Conservation (phyloP, 2,329 filamentous ascomycete genomes). For the Delphinella strobiligena region DNA sequence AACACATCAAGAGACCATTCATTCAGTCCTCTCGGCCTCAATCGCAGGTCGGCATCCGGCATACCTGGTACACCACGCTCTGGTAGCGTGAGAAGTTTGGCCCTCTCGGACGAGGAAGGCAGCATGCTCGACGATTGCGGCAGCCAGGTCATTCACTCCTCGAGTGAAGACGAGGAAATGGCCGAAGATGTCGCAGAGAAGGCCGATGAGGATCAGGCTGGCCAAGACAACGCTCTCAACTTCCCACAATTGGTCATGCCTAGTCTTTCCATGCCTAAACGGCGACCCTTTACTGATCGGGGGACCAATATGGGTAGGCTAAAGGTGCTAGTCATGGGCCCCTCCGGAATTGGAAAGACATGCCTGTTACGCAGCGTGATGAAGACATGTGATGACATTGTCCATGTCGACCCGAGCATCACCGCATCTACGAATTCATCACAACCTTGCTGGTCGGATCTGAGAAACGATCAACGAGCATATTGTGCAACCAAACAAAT, state of each 20-base stretch:
- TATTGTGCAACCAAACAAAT: slow-evolving; percentile 14
- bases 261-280: slow-evolving; percentile 78
- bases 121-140: slow-evolving; percentile 40
- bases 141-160: slow-evolving; percentile 43
- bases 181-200: slow-evolving; percentile 24
- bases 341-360: slow-evolving; percentile 72
- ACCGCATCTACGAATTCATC: slow-evolving; percentile 7
- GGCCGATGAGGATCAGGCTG: slow-evolving; percentile 13
- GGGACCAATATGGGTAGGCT: slow-evolving; percentile 75
- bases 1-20: slow-evolving; percentile 24
- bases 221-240: slow-evolving; percentile 20
- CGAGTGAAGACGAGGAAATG: slow-evolving; percentile 42
- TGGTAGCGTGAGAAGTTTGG: slow-evolving; percentile 44
- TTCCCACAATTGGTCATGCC: slow-evolving; percentile 91
- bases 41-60: slow-evolving; percentile 36
- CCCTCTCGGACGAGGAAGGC: slow-evolving; percentile 46
- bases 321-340: slow-evolving; percentile 78
- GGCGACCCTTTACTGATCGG: slow-evolving; percentile 77
- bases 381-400: slow-evolving; percentile 79
- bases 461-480: neutral
- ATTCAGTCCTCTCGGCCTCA: slow-evolving; percentile 35
- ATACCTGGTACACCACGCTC: slow-evolving; percentile 49
- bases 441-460: neutral
- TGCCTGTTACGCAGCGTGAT: slow-evolving; percentile 81
- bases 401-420: slow-evolving; percentile 63